Percentiles rank a stretch among this genome's conserved stretches.
These are phyloP conservation scores for Xenosphaeropsis pyriputrescens DNA, from an alignment of 2,329 filamentous ascomycete genomes.

Conservation along the genomic window DNA sequence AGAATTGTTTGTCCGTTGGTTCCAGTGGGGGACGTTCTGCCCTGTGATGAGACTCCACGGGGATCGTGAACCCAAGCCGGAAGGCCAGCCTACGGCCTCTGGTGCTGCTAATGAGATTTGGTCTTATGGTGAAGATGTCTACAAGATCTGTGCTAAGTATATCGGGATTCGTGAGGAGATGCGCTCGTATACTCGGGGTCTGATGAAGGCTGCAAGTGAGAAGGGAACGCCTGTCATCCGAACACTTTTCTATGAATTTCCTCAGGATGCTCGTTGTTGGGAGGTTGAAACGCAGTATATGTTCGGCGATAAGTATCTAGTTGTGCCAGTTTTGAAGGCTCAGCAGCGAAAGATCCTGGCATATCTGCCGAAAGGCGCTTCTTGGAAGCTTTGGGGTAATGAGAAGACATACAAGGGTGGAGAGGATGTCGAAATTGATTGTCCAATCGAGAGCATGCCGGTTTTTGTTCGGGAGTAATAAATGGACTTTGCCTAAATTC, in stretches of 20 bases:
- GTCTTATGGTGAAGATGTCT: slow-evolving; percentile 47
- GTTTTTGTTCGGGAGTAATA: slow-evolving; percentile 20
- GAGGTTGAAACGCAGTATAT: slow-evolving; percentile 46
- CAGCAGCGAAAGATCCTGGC: slow-evolving; percentile 27
- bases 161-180: slow-evolving; percentile 41
- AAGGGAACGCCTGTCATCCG: slow-evolving; percentile 47
- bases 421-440: slow-evolving; percentile 22
- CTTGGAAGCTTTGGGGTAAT: slow-evolving; percentile 26
- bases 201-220: slow-evolving; percentile 46
- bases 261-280: slow-evolving; percentile 36
- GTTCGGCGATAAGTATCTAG: slow-evolving; percentile 44
- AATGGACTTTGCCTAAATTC: too few species aligned
- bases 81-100: slow-evolving; percentile 15
- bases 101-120: slow-evolving; percentile 50
- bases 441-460: slow-evolving; percentile 30
- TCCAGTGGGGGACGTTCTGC: slow-evolving; percentile 54
- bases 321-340: slow-evolving; percentile 37
- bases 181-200: slow-evolving; percentile 36
- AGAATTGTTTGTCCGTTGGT: slow-evolving; percentile 53
- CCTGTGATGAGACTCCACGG: slow-evolving; percentile 56
- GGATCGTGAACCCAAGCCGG: slow-evolving; percentile 43
- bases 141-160: slow-evolving; percentile 43
- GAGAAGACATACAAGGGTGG: slow-evolving; percentile 22
- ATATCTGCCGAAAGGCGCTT: slow-evolving; percentile 34
- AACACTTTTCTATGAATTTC: slow-evolving; percentile 49